Conservation (phyloP, 495 filamentous ascomycete species). For the Jackrogersella multiformis region DNA sequence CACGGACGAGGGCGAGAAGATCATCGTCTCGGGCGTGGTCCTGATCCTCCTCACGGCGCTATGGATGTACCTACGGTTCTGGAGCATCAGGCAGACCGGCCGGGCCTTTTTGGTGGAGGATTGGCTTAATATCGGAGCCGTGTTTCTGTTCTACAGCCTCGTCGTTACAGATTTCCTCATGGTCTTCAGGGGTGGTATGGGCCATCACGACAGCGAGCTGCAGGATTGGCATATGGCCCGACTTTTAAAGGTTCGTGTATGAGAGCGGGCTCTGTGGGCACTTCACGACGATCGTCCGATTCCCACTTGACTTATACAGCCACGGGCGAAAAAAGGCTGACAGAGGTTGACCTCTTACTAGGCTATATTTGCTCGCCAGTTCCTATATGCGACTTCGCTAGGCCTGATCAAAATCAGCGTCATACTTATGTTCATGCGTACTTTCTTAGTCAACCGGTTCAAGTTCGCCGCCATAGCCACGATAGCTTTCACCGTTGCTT, state of each 20-base stretch:
- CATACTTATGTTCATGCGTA: conserved; percentile 37
- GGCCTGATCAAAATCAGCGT: conserved; percentile 40
- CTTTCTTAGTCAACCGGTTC: conserved; percentile 26
- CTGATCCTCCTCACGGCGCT: conserved; percentile 26
- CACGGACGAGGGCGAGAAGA: conserved; percentile 20
- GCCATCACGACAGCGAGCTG: conserved; percentile 24
- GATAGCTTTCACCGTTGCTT: conserved; percentile 25
- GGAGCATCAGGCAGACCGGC: conserved; percentile 26
- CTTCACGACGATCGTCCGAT: too few relatives aligned
- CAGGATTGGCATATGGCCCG: conserved; percentile 35
- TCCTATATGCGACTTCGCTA: conserved; percentile 27
- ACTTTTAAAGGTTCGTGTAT: conserved; percentile 39
- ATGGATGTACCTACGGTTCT: conserved; percentile 38
- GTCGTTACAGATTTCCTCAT: conserved; percentile 27
- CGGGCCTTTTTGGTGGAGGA: conserved; percentile 33
- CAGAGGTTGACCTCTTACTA: not conserved
- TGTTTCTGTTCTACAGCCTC: conserved; percentile 32
- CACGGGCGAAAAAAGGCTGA: not conserved
- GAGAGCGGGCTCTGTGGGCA: too few relatives aligned
- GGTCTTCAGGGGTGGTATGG: conserved; percentile 32
- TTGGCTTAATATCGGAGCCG: conserved; percentile 28
- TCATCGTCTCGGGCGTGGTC: conserved; percentile 24
- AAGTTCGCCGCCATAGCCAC: conserved; percentile 14
- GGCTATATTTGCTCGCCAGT: conserved; percentile 33
- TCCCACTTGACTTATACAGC: too few relatives aligned